Percentiles rank a stretch among this genome's conserved stretches.
Conservation (phyloP, 768 basidiomycete genomes). For the Suillus sp. region DNA sequence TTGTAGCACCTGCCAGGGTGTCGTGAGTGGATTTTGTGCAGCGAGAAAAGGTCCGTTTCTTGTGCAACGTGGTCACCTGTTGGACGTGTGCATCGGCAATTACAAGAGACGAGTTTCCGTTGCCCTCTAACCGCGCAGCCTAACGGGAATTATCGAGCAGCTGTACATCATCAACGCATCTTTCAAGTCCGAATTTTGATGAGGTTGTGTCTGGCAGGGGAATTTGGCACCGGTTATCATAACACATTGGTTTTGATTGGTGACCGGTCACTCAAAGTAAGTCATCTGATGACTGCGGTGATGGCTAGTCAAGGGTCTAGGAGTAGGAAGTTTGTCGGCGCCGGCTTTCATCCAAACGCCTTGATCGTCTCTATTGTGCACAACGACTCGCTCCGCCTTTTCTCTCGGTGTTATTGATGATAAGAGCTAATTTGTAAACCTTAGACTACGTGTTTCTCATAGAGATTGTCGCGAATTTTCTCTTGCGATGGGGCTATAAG, state of each 20-base stretch:
- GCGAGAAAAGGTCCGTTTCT: not conserved
- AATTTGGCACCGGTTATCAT: not conserved
- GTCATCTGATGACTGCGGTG: not conserved
- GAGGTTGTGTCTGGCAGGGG: no score
- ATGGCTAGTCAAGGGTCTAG: conserved; percentile 1
- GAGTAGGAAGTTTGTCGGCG: conserved; percentile 1
- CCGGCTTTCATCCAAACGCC: not conserved
- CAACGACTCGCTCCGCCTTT: no score
- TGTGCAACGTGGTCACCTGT: not conserved
- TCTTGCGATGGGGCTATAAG: not conserved
- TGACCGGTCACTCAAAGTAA: not conserved
- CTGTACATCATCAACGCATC: not conserved
- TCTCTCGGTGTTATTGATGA: conserved; percentile 5
- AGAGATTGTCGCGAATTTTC: not conserved
- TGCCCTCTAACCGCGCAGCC: not conserved
- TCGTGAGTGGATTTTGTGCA: not conserved
- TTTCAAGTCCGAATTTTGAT: not conserved
- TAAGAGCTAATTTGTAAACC: conserved; percentile 4
- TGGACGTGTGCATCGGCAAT: not conserved
- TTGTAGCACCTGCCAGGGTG: not conserved
- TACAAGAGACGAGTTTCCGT: not conserved
- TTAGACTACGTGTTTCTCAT: not conserved
- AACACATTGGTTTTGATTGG: not conserved
- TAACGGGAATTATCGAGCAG: not conserved
- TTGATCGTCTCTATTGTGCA: not conserved